Evolutionary conservation across 2,329 filamentous ascomycete genomes (phyloP).

Genomic region (Acarospora socialis): DNA sequence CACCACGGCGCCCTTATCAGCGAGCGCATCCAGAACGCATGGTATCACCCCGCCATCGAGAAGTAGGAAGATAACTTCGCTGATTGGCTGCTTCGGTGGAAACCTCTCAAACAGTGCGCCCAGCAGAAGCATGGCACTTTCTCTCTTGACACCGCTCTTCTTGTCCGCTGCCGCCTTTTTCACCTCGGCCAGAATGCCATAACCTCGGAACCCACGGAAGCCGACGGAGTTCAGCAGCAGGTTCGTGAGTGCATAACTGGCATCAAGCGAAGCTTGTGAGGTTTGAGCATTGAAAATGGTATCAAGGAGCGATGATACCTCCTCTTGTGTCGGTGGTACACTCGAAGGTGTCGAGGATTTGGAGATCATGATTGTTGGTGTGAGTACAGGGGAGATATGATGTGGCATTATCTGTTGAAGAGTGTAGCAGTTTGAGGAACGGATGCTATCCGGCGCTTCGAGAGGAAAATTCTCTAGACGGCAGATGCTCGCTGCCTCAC

Average conservation of each 20-base stretch:
- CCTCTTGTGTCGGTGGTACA: conserved; percentile 47
- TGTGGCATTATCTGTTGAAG: conserved; percentile 40
- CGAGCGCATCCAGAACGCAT: conserved; percentile 65
- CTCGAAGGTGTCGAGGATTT: conserved; percentile 28
- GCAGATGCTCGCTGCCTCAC: no score
- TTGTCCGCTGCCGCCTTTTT: conserved; percentile 79
- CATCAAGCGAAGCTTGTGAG: conserved; percentile 55
- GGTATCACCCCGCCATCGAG: conserved; percentile 61
- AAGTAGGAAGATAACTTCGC: conserved; percentile 69
- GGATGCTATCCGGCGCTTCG: no score
- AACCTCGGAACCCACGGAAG: conserved; percentile 45
- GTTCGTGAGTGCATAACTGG: conserved; percentile 50
- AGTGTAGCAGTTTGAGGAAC: no score
- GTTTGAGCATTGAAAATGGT: conserved; percentile 56
- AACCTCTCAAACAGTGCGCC: conserved; percentile 89
- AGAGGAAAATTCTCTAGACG: no score
- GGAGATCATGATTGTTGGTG: conserved; percentile 31
- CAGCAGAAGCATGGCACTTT: conserved; percentile 88
- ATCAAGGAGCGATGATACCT: conserved; percentile 49
- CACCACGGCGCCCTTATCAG: conserved; percentile 81
- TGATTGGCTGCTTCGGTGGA: conserved; percentile 59
- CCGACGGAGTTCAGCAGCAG: conserved; percentile 51
- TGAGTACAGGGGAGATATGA: conserved; percentile 25
- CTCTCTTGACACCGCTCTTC: conserved; percentile 73
- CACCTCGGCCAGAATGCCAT: conserved; percentile 48